These are phyloP conservation scores for Trichoderma harzianum DNA, from an alignment of 2,329 filamentous ascomycete species.

Conservation along the genomic window DNA sequence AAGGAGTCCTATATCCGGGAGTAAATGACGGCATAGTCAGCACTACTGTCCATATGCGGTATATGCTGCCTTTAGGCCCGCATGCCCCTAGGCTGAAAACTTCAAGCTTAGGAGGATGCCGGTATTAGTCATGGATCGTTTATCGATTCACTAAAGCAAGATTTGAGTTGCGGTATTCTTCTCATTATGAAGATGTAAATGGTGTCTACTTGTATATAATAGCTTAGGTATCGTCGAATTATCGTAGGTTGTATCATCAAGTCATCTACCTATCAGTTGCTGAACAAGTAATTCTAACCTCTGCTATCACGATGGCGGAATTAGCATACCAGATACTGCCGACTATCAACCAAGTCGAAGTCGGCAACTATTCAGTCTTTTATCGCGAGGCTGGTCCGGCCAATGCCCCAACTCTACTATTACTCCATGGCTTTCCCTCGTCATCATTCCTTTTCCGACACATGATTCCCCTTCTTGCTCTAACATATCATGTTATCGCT, in stretches of 20 bases:
- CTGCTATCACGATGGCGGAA: background rate
- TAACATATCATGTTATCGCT: constrained; percentile 44
- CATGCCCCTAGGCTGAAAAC: background rate
- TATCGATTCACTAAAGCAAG: background rate
- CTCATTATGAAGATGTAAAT: background rate
- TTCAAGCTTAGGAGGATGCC: background rate
- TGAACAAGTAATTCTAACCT: background rate
- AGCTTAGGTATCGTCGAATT: background rate
- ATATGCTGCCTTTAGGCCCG: background rate
- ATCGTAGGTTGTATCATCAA: too few species aligned
- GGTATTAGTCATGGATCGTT: background rate
- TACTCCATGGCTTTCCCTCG: constrained; percentile 45
- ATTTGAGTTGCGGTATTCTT: background rate
- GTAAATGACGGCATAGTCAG: background rate
- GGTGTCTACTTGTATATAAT: background rate
- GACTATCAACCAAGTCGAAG: constrained; percentile 21
- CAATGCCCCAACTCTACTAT: constrained; percentile 36
- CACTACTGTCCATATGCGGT: background rate
- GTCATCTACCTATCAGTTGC: background rate
- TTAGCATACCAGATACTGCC: constrained; percentile 5
- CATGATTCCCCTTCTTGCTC: constrained; percentile 41
- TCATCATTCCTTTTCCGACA: constrained; percentile 45
- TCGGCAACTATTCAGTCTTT: constrained; percentile 39
- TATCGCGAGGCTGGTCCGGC: constrained; percentile 36
- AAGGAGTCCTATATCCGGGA: background rate